Percentiles rank a stretch among this genome's conserved stretches.
Evolutionary conservation across 129 eudicot species (phyloP).

Genomic region (Lactuca saligna): DNA sequence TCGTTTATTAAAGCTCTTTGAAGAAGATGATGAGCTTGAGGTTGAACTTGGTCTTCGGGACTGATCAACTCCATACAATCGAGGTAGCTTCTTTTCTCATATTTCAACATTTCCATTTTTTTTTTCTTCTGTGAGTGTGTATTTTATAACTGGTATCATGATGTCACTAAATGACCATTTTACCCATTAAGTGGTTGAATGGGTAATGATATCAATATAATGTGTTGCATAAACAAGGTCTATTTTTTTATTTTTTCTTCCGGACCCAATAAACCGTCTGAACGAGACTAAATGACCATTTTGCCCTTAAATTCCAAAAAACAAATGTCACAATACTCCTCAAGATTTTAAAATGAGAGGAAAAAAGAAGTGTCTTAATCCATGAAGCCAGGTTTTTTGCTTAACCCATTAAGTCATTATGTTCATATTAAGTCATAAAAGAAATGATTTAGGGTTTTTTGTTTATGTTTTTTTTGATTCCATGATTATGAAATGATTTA

Average conservation of each 20-base stretch:
- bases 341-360: background rate
- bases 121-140: background rate
- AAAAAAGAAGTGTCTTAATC: too few relatives aligned
- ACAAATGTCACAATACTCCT: background rate
- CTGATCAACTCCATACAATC: conserved; percentile 38
- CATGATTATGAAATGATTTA: conserved; percentile 6
- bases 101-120: background rate
- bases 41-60: conserved; percentile 92
- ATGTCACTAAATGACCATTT: too few relatives aligned
- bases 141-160: background rate
- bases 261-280: too few relatives aligned
- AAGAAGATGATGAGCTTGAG: conserved; percentile 97
- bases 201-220: too few relatives aligned
- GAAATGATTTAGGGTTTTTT: too few relatives aligned
- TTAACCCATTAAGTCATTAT: too few relatives aligned
- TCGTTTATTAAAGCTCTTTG: conserved; percentile 85
- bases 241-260: too few relatives aligned
- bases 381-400: too few relatives aligned
- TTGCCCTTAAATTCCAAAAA: background rate
- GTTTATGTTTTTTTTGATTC: background rate
- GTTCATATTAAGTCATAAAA: too few relatives aligned
- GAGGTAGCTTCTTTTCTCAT: conserved; percentile 40
- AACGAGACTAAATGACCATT: background rate
- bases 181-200: too few relatives aligned
- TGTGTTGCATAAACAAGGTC: too few relatives aligned